These are phyloP conservation scores for Podosphaera xanthii DNA, from an alignment of 2,329 filamentous ascomycete genomes.

Conservation along the genomic window DNA sequence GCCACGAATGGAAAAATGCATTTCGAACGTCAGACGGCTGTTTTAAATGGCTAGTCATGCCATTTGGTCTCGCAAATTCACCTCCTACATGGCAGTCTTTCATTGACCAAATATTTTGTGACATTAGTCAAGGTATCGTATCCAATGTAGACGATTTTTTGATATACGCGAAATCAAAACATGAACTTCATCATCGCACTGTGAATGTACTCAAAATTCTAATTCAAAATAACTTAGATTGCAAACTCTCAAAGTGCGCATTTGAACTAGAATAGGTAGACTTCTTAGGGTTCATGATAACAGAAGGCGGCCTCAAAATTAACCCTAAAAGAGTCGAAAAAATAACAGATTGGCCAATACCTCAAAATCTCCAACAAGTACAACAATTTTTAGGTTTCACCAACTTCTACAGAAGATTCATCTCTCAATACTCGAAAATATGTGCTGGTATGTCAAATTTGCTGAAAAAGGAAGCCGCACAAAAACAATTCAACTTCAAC, in stretches of 20 bases:
- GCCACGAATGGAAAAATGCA: neutral
- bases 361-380: conserved; percentile 1
- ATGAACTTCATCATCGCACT: neutral
- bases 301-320: neutral
- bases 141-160: neutral
- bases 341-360: neutral
- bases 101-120: no score
- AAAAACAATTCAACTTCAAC: conserved; percentile 1
- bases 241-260: neutral
- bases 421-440: neutral
- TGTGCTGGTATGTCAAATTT: neutral
- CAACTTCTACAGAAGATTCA: conserved; percentile 1
- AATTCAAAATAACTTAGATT: neutral
- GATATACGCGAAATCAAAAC: neutral
- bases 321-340: neutral
- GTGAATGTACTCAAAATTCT: neutral
- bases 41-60: neutral
- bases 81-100: no score
- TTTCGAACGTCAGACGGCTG: neutral
- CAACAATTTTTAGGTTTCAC: conserved; percentile 1
- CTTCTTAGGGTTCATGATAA: neutral
- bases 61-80: neutral
- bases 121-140: neutral
- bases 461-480: neutral
- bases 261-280: neutral